phyloP scores from a whole-genome alignment of 768 basidiomycete genomes.

The Candolleomyces efflorescens region DNA sequence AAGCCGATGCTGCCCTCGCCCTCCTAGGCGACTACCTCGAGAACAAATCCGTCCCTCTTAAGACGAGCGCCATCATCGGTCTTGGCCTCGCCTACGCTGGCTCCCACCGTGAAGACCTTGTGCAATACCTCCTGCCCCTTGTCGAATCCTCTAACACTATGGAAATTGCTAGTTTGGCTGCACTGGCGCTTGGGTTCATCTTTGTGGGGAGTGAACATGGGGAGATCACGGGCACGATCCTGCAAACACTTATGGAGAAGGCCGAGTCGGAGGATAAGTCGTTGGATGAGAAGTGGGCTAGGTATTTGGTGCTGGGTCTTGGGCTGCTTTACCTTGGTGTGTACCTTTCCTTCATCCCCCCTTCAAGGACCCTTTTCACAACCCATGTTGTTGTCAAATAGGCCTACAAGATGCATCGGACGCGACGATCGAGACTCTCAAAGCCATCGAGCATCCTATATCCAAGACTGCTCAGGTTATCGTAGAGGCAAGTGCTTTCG shows the following conservation, averaged over 20 bases:
- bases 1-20: constrained; percentile 89
- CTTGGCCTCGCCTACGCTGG: constrained; percentile 94
- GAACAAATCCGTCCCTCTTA: constrained; percentile 79
- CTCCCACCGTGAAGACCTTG: constrained; percentile 84
- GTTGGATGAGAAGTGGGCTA: constrained; percentile 90
- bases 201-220: constrained; percentile 95
- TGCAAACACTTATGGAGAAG: constrained; percentile 89
- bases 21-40: constrained; percentile 88
- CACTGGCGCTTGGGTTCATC: constrained; percentile 89
- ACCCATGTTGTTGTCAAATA: constrained; percentile 24
- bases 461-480: constrained; percentile 88
- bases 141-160: constrained; percentile 83
- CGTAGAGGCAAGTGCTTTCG: constrained; percentile 91
- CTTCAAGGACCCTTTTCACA: neutral
- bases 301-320: constrained; percentile 86
- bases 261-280: constrained; percentile 58
- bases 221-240: constrained; percentile 82
- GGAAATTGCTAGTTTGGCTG: constrained; percentile 84
- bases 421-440: constrained; percentile 88
- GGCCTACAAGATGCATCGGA: constrained; percentile 92
- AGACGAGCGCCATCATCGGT: constrained; percentile 86
- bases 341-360: constrained; percentile 15
- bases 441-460: constrained; percentile 90
- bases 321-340: constrained; percentile 88
- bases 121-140: constrained; percentile 71